A percentile compares a stretch with the other conserved stretches of the same genome.
Conservation (phyloP, 2,329 filamentous ascomycete species). For the Teratosphaeria viscida region DNA sequence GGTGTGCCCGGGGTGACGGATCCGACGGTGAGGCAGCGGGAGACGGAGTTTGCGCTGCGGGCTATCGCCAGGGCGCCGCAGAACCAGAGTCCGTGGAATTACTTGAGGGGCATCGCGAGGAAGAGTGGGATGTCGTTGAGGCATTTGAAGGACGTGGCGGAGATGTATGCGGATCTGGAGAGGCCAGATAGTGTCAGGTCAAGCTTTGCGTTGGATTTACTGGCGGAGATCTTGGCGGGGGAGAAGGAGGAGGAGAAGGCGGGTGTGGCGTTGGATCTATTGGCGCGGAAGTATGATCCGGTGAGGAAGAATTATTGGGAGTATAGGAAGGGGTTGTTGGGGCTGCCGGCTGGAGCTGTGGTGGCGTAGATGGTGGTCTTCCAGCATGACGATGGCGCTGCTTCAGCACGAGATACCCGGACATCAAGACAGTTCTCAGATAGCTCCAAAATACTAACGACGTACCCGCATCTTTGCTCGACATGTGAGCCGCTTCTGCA, state of each 20-base stretch:
- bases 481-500: neutral
- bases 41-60: slow-evolving; percentile 57
- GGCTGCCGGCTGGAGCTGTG: slow-evolving; percentile 5
- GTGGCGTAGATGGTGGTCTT: neutral
- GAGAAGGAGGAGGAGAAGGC: slow-evolving; percentile 50
- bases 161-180: slow-evolving; percentile 43
- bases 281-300: slow-evolving; percentile 82
- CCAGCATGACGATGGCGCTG: neutral
- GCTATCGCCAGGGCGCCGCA: slow-evolving; percentile 74
- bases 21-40: slow-evolving; percentile 56
- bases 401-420: neutral
- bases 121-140: slow-evolving; percentile 47
- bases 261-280: slow-evolving; percentile 56
- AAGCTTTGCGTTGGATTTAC: slow-evolving; percentile 56
- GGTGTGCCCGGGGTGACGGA: slow-evolving; percentile 28
- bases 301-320: slow-evolving; percentile 90
- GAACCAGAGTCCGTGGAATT: slow-evolving; percentile 93
- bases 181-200: slow-evolving; percentile 45
- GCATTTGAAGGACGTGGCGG: slow-evolving; percentile 44
- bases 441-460: neutral
- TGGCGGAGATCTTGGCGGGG: slow-evolving; percentile 55
- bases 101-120: slow-evolving; percentile 64
- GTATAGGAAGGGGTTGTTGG: slow-evolving; percentile 50
- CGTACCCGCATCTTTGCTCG: neutral
- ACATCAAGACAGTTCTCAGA: neutral